These are phyloP conservation scores for Penicillium expansum DNA, from an alignment of 2,329 filamentous ascomycete species.

Conservation along the genomic window DNA sequence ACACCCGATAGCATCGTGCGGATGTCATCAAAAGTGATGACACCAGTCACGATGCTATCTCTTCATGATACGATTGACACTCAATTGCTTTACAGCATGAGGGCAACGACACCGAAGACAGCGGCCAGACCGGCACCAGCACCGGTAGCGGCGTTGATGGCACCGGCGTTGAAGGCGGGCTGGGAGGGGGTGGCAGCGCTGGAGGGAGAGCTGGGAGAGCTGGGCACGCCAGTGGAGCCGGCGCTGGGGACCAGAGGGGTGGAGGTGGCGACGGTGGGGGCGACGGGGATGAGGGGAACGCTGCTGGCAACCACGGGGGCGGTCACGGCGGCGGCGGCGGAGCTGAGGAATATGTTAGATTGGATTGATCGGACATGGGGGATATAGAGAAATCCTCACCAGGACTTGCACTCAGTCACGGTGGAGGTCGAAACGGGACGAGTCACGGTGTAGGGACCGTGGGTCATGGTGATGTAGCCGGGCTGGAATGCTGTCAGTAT, in stretches of 20 bases:
- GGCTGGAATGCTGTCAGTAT: slow-evolving; percentile 41
- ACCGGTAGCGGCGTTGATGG: slow-evolving; percentile 47
- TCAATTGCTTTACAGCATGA: slow-evolving; percentile 41
- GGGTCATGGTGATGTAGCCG: slow-evolving; percentile 67
- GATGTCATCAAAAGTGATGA: neutral
- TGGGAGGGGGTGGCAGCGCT: slow-evolving; percentile 19
- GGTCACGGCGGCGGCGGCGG: slow-evolving; percentile 21
- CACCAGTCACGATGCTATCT: neutral
- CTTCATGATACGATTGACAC: slow-evolving; percentile 4
- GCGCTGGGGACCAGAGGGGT: slow-evolving; percentile 24
- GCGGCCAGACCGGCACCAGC: slow-evolving; percentile 53
- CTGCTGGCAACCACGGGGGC: slow-evolving; percentile 21
- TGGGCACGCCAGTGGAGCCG: neutral
- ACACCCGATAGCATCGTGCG: slow-evolving; percentile 12
- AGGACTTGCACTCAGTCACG: slow-evolving; percentile 47
- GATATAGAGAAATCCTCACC: slow-evolving; percentile 29
- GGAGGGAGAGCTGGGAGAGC: slow-evolving; percentile 20
- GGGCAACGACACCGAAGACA: slow-evolving; percentile 52
- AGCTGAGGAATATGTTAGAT: slow-evolving; percentile 17
- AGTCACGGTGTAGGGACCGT: slow-evolving; percentile 67
- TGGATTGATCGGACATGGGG: neutral
- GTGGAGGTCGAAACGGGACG: slow-evolving; percentile 54
- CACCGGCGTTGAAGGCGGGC: slow-evolving; percentile 49
- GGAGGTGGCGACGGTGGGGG: slow-evolving; percentile 15
- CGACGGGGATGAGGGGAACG: slow-evolving; percentile 13